Base-by-base conservation (phyloP, 169 alveolate species). In the Plasmodium yoelii region DNA sequence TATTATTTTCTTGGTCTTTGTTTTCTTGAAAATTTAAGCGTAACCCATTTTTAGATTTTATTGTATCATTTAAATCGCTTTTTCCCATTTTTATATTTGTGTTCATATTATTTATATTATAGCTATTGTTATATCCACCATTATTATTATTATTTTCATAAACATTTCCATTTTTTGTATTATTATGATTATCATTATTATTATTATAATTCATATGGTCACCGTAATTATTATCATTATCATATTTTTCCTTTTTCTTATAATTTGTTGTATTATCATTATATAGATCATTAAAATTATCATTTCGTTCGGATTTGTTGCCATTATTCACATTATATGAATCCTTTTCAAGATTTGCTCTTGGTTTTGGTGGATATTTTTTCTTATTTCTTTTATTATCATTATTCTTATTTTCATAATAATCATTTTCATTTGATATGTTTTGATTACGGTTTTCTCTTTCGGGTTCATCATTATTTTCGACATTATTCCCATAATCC, bases 11-110 rank as follows among this genome's bases (percentile, higher is more conserved):
- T 2, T 80, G 90, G 4, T 55, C 71, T 34, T 47, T 26, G 8
- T 13, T 68, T 24, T 80, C 80, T 59, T 67, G 65, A 47, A 53
- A 80, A 64, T 67, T 34, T 34, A 49, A 26, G 57, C 82, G 44
- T 49, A 71, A 68, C n/a, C 49, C 19, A 49, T n/a, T 67, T 59
- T 55, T 67, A 22, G 47, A 19, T 46, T 67, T 64, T 51, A 47
- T 15, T 5, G 73, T 70, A n/a, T 65, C 75, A n/a, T 67, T 80
- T n/a, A 67, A 67, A 70, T 68, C 68, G 34, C 90, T 67, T 10
- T 65, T 80, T 1, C 82, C 90, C 82, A 80, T 80, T 19, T 80
- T 80, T 42, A 80, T 80, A 10, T 80, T 80, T n/a, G 90, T 67
- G 55, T 71, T 64, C 72, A 80, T 10, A 61, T 64, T 26, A 60